Conservation (phyloP, 352 stramenopile species). For the Globisporangium sylvaticum region DNA sequence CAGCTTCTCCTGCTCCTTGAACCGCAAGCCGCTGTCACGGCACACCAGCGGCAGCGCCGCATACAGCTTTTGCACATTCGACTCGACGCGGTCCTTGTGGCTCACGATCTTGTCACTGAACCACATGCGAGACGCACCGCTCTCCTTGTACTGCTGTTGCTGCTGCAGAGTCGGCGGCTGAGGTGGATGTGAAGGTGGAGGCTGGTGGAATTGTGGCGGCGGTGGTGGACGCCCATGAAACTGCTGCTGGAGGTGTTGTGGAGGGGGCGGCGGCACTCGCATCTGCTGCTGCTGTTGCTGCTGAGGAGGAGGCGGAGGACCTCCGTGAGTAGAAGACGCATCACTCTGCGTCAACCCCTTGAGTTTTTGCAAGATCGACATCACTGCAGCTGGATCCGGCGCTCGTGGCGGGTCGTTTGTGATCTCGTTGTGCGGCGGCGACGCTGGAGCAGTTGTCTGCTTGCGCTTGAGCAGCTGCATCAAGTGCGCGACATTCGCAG, state of each 20-base stretch:
- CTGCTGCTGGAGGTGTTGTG: slow-evolving; percentile 6
- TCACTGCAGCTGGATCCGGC: slow-evolving; percentile 67
- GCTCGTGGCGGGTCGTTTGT: slow-evolving; percentile 53
- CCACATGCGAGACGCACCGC: slow-evolving; percentile 64
- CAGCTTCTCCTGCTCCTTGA: slow-evolving; percentile 72
- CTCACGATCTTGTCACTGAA: slow-evolving; percentile 80
- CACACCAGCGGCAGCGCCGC: slow-evolving; percentile 76
- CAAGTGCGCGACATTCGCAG: slow-evolving; percentile 73
- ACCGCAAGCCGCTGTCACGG: slow-evolving; percentile 74
- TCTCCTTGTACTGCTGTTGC: slow-evolving; percentile 29
- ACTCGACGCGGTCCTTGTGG: slow-evolving; percentile 83
- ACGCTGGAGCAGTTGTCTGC: slow-evolving; percentile 27
- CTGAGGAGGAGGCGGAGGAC: neutral
- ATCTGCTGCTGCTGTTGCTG: slow-evolving; percentile 10
- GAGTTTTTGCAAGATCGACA: slow-evolving; percentile 84
- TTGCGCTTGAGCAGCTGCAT: slow-evolving; percentile 83
- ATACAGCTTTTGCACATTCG: slow-evolving; percentile 85
- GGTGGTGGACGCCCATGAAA: slow-evolving; percentile 1
- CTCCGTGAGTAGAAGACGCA: neutral
- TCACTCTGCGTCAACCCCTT: slow-evolving; percentile 48
- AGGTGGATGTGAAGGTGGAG: slow-evolving; percentile 5
- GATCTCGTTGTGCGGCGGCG: slow-evolving; percentile 33
- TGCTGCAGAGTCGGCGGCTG: slow-evolving; percentile 7
- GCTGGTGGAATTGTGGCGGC: slow-evolving; percentile 7
- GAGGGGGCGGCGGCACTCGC: slow-evolving; percentile 1